Conservation (phyloP, 2,329 filamentous ascomycete species). For the Teratosphaeria viscida region DNA sequence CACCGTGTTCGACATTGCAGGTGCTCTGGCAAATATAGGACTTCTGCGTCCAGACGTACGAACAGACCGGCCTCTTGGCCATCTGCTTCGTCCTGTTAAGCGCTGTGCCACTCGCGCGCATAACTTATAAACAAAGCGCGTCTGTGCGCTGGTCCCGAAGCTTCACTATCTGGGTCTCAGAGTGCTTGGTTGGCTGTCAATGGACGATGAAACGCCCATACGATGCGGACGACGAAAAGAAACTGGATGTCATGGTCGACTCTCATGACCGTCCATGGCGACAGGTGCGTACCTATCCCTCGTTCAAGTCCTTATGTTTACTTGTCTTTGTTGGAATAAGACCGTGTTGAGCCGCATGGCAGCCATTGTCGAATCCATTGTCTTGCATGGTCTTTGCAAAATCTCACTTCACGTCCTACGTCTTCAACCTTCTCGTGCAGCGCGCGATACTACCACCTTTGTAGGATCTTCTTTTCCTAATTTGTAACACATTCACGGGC, state of each 20-base stretch:
- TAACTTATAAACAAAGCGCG: background rate
- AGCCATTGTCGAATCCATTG: slow-evolving; percentile 3
- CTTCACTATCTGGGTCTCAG: slow-evolving; percentile 21
- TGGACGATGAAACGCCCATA: slow-evolving; percentile 28
- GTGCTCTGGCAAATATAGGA: slow-evolving; percentile 3
- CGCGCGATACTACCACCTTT: slow-evolving; percentile 12
- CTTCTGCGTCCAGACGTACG: background rate
- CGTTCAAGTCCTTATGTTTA: slow-evolving; percentile 15
- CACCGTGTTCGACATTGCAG: slow-evolving; percentile 6
- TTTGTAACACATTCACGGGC: slow-evolving; percentile 2
- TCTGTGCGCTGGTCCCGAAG: slow-evolving; percentile 1
- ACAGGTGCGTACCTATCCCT: slow-evolving; percentile 17
- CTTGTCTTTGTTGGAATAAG: slow-evolving; percentile 11
- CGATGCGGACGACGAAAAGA: slow-evolving; percentile 23
- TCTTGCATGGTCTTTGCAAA: slow-evolving; percentile 12
- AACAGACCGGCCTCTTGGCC: slow-evolving; percentile 3
- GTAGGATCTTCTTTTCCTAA: background rate
- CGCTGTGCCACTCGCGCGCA: slow-evolving; percentile 8
- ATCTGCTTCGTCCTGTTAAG: slow-evolving; percentile 3
- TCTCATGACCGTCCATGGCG: slow-evolving; percentile 22
- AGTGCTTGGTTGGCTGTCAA: slow-evolving; percentile 31
- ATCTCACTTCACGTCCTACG: background rate
- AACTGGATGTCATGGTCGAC: slow-evolving; percentile 10
- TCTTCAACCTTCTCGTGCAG: slow-evolving; percentile 1
- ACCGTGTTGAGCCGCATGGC: background rate